Evolutionary conservation across 2,329 filamentous ascomycete genomes (phyloP).

Genomic region (Talaromyces islandicus): DNA sequence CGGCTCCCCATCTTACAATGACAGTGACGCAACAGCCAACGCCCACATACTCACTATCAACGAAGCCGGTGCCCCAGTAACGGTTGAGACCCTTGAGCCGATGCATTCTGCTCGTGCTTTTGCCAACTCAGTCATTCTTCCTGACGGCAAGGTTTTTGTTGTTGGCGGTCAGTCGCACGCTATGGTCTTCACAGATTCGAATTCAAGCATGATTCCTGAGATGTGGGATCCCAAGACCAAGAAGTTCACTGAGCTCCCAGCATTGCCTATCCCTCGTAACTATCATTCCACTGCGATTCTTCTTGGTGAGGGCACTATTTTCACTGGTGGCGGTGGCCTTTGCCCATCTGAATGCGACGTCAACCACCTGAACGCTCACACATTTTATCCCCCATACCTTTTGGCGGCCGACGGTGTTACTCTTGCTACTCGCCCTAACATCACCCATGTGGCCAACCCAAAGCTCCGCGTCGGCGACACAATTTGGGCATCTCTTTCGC

Average conservation of each 20-base stretch:
- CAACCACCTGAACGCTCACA: slow-evolving; percentile 49
- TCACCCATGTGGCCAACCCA: slow-evolving; percentile 27
- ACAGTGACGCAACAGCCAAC: slow-evolving; percentile 36
- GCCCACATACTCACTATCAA: slow-evolving; percentile 48
- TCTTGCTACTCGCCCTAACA: slow-evolving; percentile 37
- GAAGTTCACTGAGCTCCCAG: slow-evolving; percentile 32
- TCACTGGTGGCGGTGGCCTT: slow-evolving; percentile 47
- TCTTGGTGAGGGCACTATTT: slow-evolving; percentile 45
- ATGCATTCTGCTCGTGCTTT: slow-evolving; percentile 37
- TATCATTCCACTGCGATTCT: slow-evolving; percentile 47
- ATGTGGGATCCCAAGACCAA: slow-evolving; percentile 40
- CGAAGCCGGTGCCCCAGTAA: slow-evolving; percentile 15
- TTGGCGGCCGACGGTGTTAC: slow-evolving; percentile 39
- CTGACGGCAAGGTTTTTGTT: slow-evolving; percentile 41
- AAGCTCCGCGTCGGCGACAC: slow-evolving; percentile 26
- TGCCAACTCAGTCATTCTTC: slow-evolving; percentile 40
- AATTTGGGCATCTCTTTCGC: slow-evolving; percentile 26
- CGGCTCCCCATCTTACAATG: slow-evolving; percentile 43
- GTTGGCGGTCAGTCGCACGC: slow-evolving; percentile 40
- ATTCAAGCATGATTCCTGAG: slow-evolving; percentile 38
- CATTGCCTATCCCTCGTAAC: slow-evolving; percentile 38
- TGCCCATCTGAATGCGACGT: slow-evolving; percentile 39
- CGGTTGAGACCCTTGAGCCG: slow-evolving; percentile 25
- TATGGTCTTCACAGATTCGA: slow-evolving; percentile 39
- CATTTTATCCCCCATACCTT: slow-evolving; percentile 51